These are phyloP conservation scores for Aschersonia sp. DNA, from an alignment of 2,329 filamentous ascomycete species.

Conservation along the genomic window DNA sequence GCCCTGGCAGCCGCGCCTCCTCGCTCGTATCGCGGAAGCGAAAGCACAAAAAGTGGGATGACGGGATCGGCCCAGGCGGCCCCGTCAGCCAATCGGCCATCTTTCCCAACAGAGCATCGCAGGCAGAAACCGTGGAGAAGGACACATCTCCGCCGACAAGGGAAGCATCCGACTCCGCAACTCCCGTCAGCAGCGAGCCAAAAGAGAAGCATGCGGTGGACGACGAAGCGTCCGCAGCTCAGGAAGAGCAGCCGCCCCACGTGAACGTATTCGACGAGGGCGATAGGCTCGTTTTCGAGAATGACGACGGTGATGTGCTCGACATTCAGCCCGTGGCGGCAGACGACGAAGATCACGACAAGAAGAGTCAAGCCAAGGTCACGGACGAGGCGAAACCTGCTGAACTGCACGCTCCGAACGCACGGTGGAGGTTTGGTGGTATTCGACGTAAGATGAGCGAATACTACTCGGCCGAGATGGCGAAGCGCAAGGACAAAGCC, in stretches of 20 bases:
- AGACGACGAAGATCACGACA: neutral
- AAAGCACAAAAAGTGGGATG: conserved; percentile 53
- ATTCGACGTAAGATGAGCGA: conserved; percentile 35
- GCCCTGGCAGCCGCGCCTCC: conserved; percentile 41
- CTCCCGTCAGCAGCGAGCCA: conserved; percentile 16
- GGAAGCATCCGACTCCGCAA: conserved; percentile 19
- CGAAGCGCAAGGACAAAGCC: conserved; percentile 46
- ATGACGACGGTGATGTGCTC: conserved; percentile 75
- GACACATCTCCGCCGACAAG: conserved; percentile 13
- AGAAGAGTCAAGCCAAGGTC: conserved; percentile 1
- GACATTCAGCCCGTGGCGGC: conserved; percentile 33
- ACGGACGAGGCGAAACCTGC: neutral
- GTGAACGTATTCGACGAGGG: conserved; percentile 74
- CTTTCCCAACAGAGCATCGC: conserved; percentile 41
- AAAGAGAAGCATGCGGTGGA: conserved; percentile 14
- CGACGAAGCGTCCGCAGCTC: conserved; percentile 10
- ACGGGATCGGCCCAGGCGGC: conserved; percentile 65
- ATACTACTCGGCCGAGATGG: conserved; percentile 44
- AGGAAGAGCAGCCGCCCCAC: conserved; percentile 8
- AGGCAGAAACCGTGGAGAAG: conserved; percentile 13
- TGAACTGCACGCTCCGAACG: neutral
- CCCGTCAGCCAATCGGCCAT: conserved; percentile 87
- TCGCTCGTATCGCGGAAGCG: conserved; percentile 46
- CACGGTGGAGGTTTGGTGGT: conserved; percentile 18
- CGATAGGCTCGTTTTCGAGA: conserved; percentile 64